Percentiles rank a stretch among this genome's conserved stretches.
phyloP scores from a whole-genome alignment of 2,329 filamentous ascomycete genomes.

The Davidsoniella eucalypti region DNA sequence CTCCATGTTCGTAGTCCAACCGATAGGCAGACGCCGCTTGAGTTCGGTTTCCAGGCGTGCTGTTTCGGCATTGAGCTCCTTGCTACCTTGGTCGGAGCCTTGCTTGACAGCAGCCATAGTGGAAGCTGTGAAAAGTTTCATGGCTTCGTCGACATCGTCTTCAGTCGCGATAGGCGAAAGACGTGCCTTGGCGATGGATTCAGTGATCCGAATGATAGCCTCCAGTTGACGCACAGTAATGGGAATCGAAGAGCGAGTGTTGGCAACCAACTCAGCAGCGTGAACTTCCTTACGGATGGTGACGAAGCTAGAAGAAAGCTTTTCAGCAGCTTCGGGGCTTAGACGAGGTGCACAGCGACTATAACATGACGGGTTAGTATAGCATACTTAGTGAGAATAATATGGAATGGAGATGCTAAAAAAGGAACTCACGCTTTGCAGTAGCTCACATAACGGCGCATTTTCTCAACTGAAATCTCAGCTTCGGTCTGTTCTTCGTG shows the following conservation, averaged over 20 bases:
- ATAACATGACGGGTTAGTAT: slow-evolving; percentile 18
- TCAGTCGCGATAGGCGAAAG: slow-evolving; percentile 78
- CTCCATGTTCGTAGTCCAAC: slow-evolving; percentile 83
- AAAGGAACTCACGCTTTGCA: slow-evolving; percentile 64
- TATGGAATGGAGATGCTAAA: slow-evolving; percentile 18
- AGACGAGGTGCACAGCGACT: slow-evolving; percentile 86
- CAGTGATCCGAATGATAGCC: slow-evolving; percentile 91
- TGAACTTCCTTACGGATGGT: slow-evolving; percentile 91
- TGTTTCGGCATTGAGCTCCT: slow-evolving; percentile 83
- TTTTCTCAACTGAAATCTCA: slow-evolving; percentile 87
- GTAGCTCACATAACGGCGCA: slow-evolving; percentile 94
- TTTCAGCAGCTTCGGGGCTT: slow-evolving; percentile 80
- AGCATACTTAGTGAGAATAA: neutral
- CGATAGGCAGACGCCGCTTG: slow-evolving; percentile 72
- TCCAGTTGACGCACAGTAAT: slow-evolving; percentile 96
- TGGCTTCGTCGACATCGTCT: slow-evolving; percentile 89
- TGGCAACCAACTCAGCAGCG: slow-evolving; percentile 74
- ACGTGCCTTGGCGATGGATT: slow-evolving; percentile 82
- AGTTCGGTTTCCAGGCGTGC: slow-evolving; percentile 78
- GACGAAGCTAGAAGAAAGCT: slow-evolving; percentile 92
- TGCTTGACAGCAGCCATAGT: slow-evolving; percentile 98
- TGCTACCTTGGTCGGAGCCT: slow-evolving; percentile 65
- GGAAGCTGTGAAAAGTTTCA: slow-evolving; percentile 84
- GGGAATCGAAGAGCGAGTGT: slow-evolving; percentile 80
- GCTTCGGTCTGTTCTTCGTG: slow-evolving; percentile 58